Evolutionary conservation across 2,329 filamentous ascomycete species (phyloP), one percentile per base, ranked within the genome.

Genomic region (Colletotrichum eleusines): DNA sequence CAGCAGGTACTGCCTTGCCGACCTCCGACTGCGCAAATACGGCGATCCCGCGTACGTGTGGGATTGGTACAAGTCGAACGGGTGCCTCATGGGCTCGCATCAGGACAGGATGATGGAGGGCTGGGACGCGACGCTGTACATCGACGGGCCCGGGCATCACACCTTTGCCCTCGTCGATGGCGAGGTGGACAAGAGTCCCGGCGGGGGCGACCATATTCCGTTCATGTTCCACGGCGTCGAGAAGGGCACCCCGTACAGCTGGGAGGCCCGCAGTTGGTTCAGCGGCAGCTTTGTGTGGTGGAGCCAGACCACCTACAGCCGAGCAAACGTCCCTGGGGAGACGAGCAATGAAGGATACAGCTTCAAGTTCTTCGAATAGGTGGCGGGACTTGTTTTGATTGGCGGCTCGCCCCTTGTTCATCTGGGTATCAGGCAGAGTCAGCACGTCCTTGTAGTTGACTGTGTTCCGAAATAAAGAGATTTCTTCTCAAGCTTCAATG

Each of bases 61-160:
- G 75, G 75, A 76, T 58, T 76, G 75, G 75, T 75, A 76, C 58
- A 76, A 76, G 74, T 76, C 75, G 3, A 76, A 76, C 42, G 75
- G 75, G 38, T 76, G 75, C 50, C 72, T 76, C 0, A 75, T 76
- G 54, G 75, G 75, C 20, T 76, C 75, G 3, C 53, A 74, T 35
- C 74, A 75, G 63, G 66, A 67, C 40, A 61, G 65, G 31, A 76
- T 76, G 75, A 76, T 76, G 75, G 7, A 33, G 4, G 75, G 75
- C 2, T 76, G 75, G 75, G 74, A 76, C 48, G 67, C 72, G 12
- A 76, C 75, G 0, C 48, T 73, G 1, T 59, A 66, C 38, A 69
- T 76, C 44, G 70, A 76, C 51, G 75, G 75, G 28, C 75, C 75
- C 12, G 75, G 75, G 1, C 75, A 76, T 42, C 74, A 76, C 55